phyloP scores from a whole-genome alignment of 345 rosid genomes.

The Lepidium aucheri region DNA sequence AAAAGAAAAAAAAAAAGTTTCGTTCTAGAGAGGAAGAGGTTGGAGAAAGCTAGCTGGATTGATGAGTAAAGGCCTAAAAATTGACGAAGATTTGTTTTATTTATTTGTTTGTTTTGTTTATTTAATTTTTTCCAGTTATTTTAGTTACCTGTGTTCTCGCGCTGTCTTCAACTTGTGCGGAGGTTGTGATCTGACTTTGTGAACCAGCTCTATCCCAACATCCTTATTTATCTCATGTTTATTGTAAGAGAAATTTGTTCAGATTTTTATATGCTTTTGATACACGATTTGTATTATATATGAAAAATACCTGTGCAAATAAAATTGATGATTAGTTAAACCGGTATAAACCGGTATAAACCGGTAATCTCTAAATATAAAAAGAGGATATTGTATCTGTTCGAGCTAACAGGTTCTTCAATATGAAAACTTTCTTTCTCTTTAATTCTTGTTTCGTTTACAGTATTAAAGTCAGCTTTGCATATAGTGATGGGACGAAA shows the following conservation, averaged over 20 bases:
- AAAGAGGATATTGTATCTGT: no score
- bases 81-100: constrained; percentile 5
- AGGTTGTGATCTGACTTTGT: not conserved
- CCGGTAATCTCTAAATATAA: no score
- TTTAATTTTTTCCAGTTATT: not conserved
- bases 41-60: constrained; percentile 10
- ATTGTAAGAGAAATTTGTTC: not conserved
- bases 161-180: constrained; percentile 10
- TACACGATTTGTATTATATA: no score
- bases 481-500: not conserved
- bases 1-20: no score
- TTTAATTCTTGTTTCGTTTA: no score
- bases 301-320: no score
- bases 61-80: constrained; percentile 13
- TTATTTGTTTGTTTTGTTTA: not conserved
- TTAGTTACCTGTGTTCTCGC: not conserved
- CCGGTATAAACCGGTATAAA: no score
- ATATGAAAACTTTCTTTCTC: no score
- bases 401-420: no score
- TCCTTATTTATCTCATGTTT: not conserved
- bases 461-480: not conserved
- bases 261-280: not conserved
- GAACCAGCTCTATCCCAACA: not conserved
- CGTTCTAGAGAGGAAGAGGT: not conserved
- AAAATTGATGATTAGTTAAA: no score